Evolutionary conservation across 1,284 basidiomycete species (phyloP), one percentile per base, ranked within the genome.

Genomic region (Cystobasidiaceae sp.): DNA sequence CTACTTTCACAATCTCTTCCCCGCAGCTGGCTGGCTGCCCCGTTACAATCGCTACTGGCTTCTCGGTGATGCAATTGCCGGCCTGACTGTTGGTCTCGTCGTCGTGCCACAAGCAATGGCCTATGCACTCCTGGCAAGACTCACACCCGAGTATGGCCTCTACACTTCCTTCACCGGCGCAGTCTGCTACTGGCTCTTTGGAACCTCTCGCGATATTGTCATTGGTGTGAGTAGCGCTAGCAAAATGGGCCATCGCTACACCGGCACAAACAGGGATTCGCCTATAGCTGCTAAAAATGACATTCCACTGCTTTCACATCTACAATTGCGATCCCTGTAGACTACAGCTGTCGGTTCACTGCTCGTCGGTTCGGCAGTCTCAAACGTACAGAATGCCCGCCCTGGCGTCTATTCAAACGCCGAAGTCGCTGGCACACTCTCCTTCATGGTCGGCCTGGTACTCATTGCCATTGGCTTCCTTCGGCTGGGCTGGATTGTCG

Each of bases 401-500:
- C 37, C 37, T 11, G 37, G 37, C n/a, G 37, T 39, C 11, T 39
- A 39, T n/a, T 11, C 11, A 11, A 39, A 39, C n/a, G 37, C 37
- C n/a, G 37, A 39, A n/a, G n/a, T 39, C 37, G 37, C 37, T 11
- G 37, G 37, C 37, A 39, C 37, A 11, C n/a, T 39, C 11, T 11
- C 74, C 30, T 76, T 76, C 67, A 9, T 76, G 32, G 74, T 73
- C 75, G 93, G 93, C 44, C 90, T 93, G 76, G 89, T 94, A 75
- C 87, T 90, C 19, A 83, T 97, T 33, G 88, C 83, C 46, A 86
- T 97, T 48, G 93, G 93, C 67, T 78, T 97, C 21, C 80, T 97
- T 7, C 84, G 93, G 30, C 74, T 97, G 4, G 93, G 93, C 1
- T 94, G 92, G 89, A 80, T 97, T 46, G 86, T 97, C 65, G 93